Conservation (phyloP, 495 filamentous ascomycete genomes). For the Ramalina intermedia region DNA sequence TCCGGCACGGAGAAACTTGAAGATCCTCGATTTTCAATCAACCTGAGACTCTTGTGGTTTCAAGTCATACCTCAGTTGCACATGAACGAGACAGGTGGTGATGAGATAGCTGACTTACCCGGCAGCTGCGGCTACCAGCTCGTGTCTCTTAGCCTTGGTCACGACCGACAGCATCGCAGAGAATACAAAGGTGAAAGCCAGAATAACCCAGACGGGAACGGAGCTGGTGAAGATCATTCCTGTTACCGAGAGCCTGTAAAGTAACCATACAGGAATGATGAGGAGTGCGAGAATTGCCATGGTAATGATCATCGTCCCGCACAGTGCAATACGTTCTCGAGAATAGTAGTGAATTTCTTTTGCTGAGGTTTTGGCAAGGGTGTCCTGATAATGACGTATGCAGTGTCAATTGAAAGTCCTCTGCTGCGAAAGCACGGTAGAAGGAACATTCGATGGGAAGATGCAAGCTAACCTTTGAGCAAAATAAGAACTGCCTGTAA, state of each 20-base stretch:
- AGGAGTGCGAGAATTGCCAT: slow-evolving; percentile 23
- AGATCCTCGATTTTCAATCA: not conserved
- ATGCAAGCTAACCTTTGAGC: slow-evolving; percentile 3
- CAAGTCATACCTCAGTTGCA: not conserved
- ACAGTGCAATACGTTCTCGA: slow-evolving; percentile 18
- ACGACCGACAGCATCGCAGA: slow-evolving; percentile 20
- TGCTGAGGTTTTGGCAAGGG: slow-evolving; percentile 22
- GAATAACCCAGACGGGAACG: slow-evolving; percentile 16
- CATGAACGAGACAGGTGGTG: not conserved
- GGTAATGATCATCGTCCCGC: slow-evolving; percentile 24
- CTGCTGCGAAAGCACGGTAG: not conserved
- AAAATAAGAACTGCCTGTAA: slow-evolving; percentile 3
- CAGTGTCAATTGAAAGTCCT: not conserved
- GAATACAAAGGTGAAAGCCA: slow-evolving; percentile 24
- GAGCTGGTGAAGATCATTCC: slow-evolving; percentile 6
- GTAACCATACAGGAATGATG: slow-evolving; percentile 24
- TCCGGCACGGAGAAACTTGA: not conserved
- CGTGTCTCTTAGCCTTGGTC: slow-evolving; percentile 27
- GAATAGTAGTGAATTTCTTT: slow-evolving; percentile 23
- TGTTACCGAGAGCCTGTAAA: slow-evolving; percentile 20
- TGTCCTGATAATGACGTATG: slow-evolving; percentile 10
- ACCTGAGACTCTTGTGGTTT: not conserved
- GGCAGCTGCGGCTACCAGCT: slow-evolving; percentile 31
- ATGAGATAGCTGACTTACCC: slow-evolving; percentile 16
- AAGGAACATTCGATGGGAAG: too few relatives aligned